Evolutionary conservation across 2,329 filamentous ascomycete genomes (phyloP).

Genomic region (Colletotrichum sp.): DNA sequence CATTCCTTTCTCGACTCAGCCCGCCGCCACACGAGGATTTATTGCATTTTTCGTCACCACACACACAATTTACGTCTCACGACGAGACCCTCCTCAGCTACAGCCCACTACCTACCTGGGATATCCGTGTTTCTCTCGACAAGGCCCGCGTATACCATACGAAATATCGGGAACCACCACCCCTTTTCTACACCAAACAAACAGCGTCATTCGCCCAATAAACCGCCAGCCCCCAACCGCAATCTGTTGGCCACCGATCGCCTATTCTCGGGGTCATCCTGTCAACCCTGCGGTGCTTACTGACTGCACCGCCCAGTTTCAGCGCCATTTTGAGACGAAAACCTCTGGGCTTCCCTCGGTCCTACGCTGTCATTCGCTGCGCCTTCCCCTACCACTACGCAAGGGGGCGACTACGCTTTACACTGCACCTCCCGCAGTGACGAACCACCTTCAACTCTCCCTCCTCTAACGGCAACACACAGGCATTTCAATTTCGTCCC

Average conservation of each 20-base stretch:
- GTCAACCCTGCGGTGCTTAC: background rate
- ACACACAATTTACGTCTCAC: background rate
- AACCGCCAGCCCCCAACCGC: background rate
- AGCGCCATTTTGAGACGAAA: slow-evolving; percentile 20
- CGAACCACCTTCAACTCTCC: background rate
- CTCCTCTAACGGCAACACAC: slow-evolving; percentile 1
- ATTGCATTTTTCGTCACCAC: background rate
- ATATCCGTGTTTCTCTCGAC: slow-evolving; percentile 14
- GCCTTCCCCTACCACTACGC: background rate
- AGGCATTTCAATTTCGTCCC: background rate
- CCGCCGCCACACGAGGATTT: background rate
- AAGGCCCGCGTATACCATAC: background rate
- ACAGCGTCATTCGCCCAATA: background rate
- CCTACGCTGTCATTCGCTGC: slow-evolving; percentile 3
- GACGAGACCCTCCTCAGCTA: background rate
- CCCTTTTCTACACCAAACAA: slow-evolving; percentile 1
- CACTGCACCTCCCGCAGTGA: background rate
- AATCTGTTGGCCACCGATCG: slow-evolving; percentile 7
- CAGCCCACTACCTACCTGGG: background rate
- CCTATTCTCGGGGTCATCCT: slow-evolving; percentile 9
- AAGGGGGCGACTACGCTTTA: slow-evolving; percentile 9
- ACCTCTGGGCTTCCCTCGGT: slow-evolving; percentile 3
- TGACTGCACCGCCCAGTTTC: slow-evolving; percentile 24
- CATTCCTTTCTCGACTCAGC: slow-evolving; percentile 10
- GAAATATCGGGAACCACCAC: background rate